Evolutionary conservation across 306 rosid genomes (phyloP), one percentile per base, ranked within the genome.

Genomic region (Glycyrrhiza uralensis): DNA sequence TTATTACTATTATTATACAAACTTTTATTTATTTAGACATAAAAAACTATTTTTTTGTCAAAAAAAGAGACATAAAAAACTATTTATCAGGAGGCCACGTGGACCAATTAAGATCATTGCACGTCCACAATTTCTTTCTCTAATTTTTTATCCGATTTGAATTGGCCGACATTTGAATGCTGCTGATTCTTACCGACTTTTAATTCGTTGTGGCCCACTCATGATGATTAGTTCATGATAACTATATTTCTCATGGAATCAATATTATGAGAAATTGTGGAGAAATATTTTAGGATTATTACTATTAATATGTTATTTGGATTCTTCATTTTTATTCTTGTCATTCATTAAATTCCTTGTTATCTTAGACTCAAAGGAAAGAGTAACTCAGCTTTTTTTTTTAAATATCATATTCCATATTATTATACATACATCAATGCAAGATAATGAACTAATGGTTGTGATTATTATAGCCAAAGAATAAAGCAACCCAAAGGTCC

Each of bases 161-260:
- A 11, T 12, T 41, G 29, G 61, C 60, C 17, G 49, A 49, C 52
- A 28, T 41, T 44, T 30, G 56, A 71, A 49, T 39, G 29, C 51
- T 38, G 24, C 12, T 24, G 69, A 76, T 80, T 50, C 64, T 42
- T 14, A 81, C 56, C 68, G 30, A 26, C 58, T 24, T 51, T 61
- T 20, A 2, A 66, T 45, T 66, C 41, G 6, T 24, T 47, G 44
- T 70, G 75, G 69, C 66, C 80, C 66, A 71, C 74, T 79, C n/a
- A 51, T 69, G 55, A 63, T 77, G 60, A 77, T 73, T 71, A 30
- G 49, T 66, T 47, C 64, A 20, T 77, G 44, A 44, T 61, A 24
- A 45, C 26, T 52, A 0, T 38, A 20, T 10, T 24, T 22, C 55
- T 74, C 13, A 19, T 63, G 23, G 59, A 64, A 64, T 76, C 71